phyloP scores from a whole-genome alignment of 164 flowering plant species.

The Kingdonia uniflora region DNA sequence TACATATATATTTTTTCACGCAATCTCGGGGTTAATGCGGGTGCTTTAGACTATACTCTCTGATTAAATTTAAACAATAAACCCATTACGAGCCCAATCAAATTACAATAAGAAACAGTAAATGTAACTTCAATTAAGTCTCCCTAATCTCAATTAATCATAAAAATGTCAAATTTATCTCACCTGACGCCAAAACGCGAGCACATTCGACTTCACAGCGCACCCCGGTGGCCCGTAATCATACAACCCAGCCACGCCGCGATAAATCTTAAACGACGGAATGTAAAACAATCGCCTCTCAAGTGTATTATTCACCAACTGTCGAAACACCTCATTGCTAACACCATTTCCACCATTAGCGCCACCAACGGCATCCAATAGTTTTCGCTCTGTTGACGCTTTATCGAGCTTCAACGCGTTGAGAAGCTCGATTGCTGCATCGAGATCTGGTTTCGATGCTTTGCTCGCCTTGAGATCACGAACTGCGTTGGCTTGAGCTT shows the following conservation, averaged over 20 bases:
- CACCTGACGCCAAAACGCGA: conserved; percentile 94
- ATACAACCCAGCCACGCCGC: conserved; percentile 91
- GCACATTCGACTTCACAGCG: conserved; percentile 81
- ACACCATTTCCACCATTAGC: conserved; percentile 11
- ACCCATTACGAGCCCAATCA: too few relatives aligned
- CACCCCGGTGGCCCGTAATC: conserved; percentile 98
- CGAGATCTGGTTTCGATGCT: conserved; percentile 31
- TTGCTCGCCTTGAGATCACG: conserved; percentile 38
- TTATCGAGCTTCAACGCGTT: conserved; percentile 46
- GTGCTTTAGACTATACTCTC: too few relatives aligned
- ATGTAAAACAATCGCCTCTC: conserved; percentile 78
- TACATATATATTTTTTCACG: too few relatives aligned
- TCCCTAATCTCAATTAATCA: neutral
- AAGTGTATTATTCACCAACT: conserved; percentile 58
- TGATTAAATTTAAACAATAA: too few relatives aligned
- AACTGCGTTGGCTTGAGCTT: conserved; percentile 35
- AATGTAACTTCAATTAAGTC: too few relatives aligned
- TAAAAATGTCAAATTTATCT: neutral
- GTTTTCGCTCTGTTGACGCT: conserved; percentile 30
- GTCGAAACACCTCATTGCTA: conserved; percentile 64
- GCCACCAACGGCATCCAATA: conserved; percentile 23
- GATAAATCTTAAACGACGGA: conserved; percentile 82
- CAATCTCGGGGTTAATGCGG: too few relatives aligned
- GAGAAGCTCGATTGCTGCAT: conserved; percentile 36
- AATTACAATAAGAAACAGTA: too few relatives aligned